A percentile compares a stretch with the other conserved stretches of the same genome.
Conservation (phyloP, 192 early-diverging fungal genomes). For the Coemansia sp. region DNA sequence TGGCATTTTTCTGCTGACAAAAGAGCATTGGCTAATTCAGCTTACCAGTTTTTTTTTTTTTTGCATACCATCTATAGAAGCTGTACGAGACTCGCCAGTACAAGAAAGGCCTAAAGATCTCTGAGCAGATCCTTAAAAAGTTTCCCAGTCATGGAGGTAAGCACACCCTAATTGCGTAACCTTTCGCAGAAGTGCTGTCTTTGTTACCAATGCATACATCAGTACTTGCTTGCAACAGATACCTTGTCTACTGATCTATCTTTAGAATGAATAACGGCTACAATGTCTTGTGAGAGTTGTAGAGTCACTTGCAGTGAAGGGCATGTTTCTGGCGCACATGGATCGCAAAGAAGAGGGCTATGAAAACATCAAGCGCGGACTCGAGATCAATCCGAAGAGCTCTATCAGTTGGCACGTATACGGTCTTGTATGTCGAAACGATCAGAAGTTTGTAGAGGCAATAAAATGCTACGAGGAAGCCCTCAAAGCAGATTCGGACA, state of each 20-base stretch:
- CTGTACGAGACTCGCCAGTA: slow-evolving; percentile 93
- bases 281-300: neutral
- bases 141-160: slow-evolving; percentile 82
- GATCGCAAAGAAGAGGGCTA: slow-evolving; percentile 92
- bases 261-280: neutral
- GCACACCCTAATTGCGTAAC: neutral
- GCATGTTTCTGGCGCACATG: slow-evolving; percentile 85
- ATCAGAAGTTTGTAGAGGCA: slow-evolving; percentile 92
- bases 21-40: slow-evolving; percentile 1
- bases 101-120: slow-evolving; percentile 88
- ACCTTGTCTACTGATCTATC: too few relatives aligned
- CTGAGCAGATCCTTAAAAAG: slow-evolving; percentile 93
- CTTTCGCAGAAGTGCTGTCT: neutral
- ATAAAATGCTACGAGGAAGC: slow-evolving; percentile 89
- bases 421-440: slow-evolving; percentile 86
- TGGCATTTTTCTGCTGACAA: neutral
- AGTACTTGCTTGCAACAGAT: neutral
- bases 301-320: slow-evolving; percentile 94
- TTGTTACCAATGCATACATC: neutral
- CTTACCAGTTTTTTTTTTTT: too few relatives aligned
- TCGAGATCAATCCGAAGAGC: slow-evolving; percentile 75
- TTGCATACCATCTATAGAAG: slow-evolving; percentile 62
- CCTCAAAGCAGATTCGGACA: slow-evolving; percentile 82
- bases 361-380: slow-evolving; percentile 80
- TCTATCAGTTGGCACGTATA: slow-evolving; percentile 97